Evolutionary conservation across 352 stramenopile genomes (phyloP), one percentile per base, ranked within the genome.

Genomic region (Globisporangium takayamanum): DNA sequence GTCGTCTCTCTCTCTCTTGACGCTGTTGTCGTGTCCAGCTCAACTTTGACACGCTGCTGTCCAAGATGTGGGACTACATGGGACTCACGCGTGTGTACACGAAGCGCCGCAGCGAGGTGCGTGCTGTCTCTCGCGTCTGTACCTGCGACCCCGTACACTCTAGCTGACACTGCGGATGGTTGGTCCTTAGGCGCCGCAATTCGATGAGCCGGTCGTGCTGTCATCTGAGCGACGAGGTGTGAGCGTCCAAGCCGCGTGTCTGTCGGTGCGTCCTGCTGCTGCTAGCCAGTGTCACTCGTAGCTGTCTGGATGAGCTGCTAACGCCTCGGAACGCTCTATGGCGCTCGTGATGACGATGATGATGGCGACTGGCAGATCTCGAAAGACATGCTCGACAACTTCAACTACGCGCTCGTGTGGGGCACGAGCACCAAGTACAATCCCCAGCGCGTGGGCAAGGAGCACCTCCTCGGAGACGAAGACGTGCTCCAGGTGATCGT

Each of bases 381-480:
- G 50, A 94, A 89, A 65, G 86, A 94, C 60, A 92, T 97, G 81
- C 71, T 97, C 5, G 87, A 96, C 63, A 97, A 99, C 67, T 99
- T 99, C 69, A 98, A 98, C 68, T 99, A 98, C 69, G 96, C 94
- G 16, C 72, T 98, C 47, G 96, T 99, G 53, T 99, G 97, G 97
- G 97, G 97, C 12, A 97, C 87, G 30, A 98, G 86, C 61, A 98
- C 97, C 22, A 99, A 99, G 68, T 98, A 99, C 73, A 97, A 98
- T 55, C 97, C 97, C 10, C 97, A 99, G 78, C 89, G 95, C 56
- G 83, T 94, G 41, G 97, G 97, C 54, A 88, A 99, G 50, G 87
- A 90, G 53, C 97, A 99, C 68, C 74, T 87, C 16, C 73, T 99
- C 12, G 68, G 95, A 37, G 97, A 99, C 76, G 96, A 99, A 80